phyloP scores from a whole-genome alignment of 805 yeast genomes.

The Hanseniaspora valbyensis region DNA sequence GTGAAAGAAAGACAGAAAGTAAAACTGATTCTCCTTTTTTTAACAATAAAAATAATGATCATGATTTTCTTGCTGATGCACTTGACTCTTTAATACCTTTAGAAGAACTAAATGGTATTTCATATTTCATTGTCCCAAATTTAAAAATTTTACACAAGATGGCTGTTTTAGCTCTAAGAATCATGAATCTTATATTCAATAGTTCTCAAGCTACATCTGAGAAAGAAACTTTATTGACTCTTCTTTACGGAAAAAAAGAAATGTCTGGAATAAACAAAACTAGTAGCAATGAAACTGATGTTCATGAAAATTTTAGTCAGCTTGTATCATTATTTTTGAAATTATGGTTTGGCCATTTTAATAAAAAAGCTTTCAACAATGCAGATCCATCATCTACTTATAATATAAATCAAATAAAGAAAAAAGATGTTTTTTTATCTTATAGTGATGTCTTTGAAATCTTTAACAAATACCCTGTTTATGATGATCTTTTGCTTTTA shows the following conservation, averaged over 20 bases:
- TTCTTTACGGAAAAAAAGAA: conserved; percentile 13
- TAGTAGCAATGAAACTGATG: not conserved
- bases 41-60: no score
- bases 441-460: conserved; percentile 13
- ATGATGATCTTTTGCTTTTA: conserved; percentile 8
- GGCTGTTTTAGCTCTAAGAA: conserved; percentile 5
- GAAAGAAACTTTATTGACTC: conserved; percentile 3
- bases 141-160: conserved; percentile 11
- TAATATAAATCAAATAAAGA: not conserved
- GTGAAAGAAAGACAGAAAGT: no score
- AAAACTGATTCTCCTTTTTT: no score
- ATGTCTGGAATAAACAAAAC: not conserved
- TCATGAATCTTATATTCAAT: conserved; percentile 11
- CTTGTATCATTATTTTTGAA: conserved; percentile 4
- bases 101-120: not conserved
- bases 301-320: not conserved
- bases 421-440: conserved; percentile 12
- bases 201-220: conserved; percentile 4
- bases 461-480: conserved; percentile 4
- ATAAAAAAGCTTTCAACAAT: conserved; percentile 8
- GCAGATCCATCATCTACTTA: not conserved
- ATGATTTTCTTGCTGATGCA: conserved; percentile 2
- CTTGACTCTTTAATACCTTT: conserved; percentile 1
- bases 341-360: conserved; percentile 8
- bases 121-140: conserved; percentile 12